A percentile compares a stretch with the other conserved stretches of the same genome.
phyloP scores from a whole-genome alignment of 345 rosid genomes.

The Draba incana region DNA sequence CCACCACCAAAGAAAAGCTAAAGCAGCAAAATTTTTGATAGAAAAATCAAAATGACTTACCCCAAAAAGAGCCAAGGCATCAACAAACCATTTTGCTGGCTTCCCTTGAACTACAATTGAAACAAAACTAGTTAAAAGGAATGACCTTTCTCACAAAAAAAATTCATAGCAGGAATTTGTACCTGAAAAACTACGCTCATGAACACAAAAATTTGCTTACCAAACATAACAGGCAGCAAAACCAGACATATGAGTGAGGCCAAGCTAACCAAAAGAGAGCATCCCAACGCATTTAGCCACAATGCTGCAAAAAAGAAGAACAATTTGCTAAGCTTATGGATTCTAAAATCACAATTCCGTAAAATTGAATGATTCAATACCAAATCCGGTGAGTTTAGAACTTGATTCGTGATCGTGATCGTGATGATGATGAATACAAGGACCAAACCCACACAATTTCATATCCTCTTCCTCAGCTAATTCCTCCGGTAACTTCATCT shows the following conservation, averaged over 20 bases:
- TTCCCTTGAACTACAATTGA: slow-evolving; percentile 80
- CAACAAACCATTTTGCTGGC: slow-evolving; percentile 86
- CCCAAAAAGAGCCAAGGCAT: slow-evolving; percentile 94
- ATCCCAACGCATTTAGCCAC: slow-evolving; percentile 89
- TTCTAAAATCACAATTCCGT: not conserved
- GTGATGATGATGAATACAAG: slow-evolving; percentile 45
- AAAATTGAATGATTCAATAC: slow-evolving; percentile 39
- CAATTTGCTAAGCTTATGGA: too few relatives aligned
- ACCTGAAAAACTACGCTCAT: not conserved
- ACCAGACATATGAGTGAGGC: slow-evolving; percentile 90
- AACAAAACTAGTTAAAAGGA: slow-evolving; percentile 17
- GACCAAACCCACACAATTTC: slow-evolving; percentile 76
- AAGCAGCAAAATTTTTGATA: not conserved
- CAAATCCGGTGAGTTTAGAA: slow-evolving; percentile 60
- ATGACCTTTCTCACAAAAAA: not conserved
- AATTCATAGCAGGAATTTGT: too few relatives aligned
- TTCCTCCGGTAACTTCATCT: slow-evolving; percentile 78
- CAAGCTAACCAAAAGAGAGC: slow-evolving; percentile 97
- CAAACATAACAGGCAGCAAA: slow-evolving; percentile 79
- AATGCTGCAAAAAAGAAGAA: slow-evolving; percentile 48
- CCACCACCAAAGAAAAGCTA: slow-evolving; percentile 4
- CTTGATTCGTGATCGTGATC: slow-evolving; percentile 42
- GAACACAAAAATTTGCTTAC: slow-evolving; percentile 44
- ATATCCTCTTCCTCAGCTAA: slow-evolving; percentile 94
- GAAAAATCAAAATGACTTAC: slow-evolving; percentile 52